Evolutionary conservation across 305 asterid genomes (phyloP), one percentile per base, ranked within the genome.

Genomic region (Striga hermonthica): DNA sequence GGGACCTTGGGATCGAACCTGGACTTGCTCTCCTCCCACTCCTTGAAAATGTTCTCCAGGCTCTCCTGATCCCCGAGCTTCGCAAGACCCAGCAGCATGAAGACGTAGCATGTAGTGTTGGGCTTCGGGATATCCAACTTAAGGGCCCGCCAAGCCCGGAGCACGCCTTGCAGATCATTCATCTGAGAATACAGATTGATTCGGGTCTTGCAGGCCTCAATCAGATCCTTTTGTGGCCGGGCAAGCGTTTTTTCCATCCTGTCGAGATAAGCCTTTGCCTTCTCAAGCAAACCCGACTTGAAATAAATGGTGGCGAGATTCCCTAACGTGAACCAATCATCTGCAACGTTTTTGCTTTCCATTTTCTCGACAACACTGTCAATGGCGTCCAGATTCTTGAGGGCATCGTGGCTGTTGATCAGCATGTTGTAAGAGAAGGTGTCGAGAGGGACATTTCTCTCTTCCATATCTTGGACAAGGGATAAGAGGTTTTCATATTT

Each of bases 381-480:
- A 37, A 81, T 39, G 66, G 83, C 81, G 53, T 73, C 84, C 0
- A 82, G 7, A 57, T 83, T 77, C 61, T 80, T 78, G 52, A 76
- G 8, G 60, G 85, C 73, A 57, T 79, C 85, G 75, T 82, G 76
- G 67, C 86, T 75, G 58, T 81, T 84, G 36, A 87, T 84, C 84
- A 87, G 72, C 75, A 76, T 56, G 75, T 82, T 90, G 76, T 78
- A 87, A 38, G 88, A 81, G 67, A 67, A 80, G 16, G 66, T 2
- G 66, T 87, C 79, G 7, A 66, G 57, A 35, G 73, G 39, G 38
- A 85, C 44, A 35, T 69, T 71, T 3, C 65, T 81, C 74, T 82
- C 78, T 78, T 85, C 87, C 97, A 90, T 87, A 79, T 85, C 91
- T 76, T 76, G 76, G 12, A 78, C 83, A 55, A 84, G 71, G 52